Percentiles rank a stretch among this genome's conserved stretches.
phyloP scores from a whole-genome alignment of 2,329 filamentous ascomycete species.

The Aureobasidium sp. region DNA sequence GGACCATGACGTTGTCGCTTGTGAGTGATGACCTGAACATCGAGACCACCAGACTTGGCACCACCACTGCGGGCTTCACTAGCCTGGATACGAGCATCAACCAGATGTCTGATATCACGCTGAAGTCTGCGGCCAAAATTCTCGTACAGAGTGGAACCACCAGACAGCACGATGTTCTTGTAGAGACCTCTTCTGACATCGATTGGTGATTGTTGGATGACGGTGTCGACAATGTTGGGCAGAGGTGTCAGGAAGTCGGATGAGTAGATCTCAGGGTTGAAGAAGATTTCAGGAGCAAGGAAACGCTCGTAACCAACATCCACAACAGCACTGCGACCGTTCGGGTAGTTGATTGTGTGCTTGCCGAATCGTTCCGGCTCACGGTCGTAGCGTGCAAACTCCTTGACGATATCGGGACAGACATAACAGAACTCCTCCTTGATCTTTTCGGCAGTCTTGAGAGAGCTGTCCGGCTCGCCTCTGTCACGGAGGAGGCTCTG shows the following conservation, averaged over 20 bases:
- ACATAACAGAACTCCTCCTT: conserved; percentile 99
- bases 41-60: conserved; percentile 84
- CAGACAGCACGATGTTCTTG: conserved; percentile 98
- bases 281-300: conserved; percentile 97
- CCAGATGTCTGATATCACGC: conserved; percentile 91
- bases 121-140: conserved; percentile 95
- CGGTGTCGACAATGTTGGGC: conserved; percentile 86
- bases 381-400: conserved; percentile 88
- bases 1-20: conserved; percentile 95
- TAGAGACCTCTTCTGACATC: conserved; percentile 94
- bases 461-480: conserved; percentile 89
- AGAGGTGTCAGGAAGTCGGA: conserved; percentile 96
- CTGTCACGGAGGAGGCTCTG: conserved; percentile 92
- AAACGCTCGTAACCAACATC: conserved; percentile 98
- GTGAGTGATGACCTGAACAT: conserved; percentile 95
- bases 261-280: conserved; percentile 99
- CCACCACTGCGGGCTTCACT: conserved; percentile 88
- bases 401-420: conserved; percentile 97
- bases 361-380: conserved; percentile 84
- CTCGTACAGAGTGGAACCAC: conserved; percentile 95
- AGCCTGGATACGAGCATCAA: conserved; percentile 84
- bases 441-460: conserved; percentile 96
- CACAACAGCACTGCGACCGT: conserved; percentile 73
- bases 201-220: conserved; percentile 96
- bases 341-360: conserved; percentile 77